Conservation (phyloP, 2,329 filamentous ascomycete genomes). For the Fusarium nematophilum region DNA sequence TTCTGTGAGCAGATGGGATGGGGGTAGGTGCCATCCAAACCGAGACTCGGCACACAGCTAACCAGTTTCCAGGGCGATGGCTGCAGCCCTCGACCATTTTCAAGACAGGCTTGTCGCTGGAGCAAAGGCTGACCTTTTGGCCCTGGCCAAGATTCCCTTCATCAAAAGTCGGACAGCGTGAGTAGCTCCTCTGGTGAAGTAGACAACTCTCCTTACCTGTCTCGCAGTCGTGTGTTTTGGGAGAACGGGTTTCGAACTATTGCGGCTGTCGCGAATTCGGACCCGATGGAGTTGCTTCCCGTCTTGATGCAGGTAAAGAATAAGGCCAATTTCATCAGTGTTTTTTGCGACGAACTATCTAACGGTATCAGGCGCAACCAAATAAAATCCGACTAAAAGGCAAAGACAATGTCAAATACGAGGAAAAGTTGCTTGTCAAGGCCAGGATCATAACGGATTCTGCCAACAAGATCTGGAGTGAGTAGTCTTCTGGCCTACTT, state of each 20-base stretch:
- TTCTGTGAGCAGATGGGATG: constrained; percentile 83
- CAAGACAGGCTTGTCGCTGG: constrained; percentile 79
- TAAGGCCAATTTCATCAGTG: neutral
- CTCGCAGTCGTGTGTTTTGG: constrained; percentile 69
- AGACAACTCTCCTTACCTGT: constrained; percentile 10
- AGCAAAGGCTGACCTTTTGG: constrained; percentile 76
- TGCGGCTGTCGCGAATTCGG: constrained; percentile 75
- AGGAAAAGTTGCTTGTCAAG: constrained; percentile 73
- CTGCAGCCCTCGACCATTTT: constrained; percentile 79
- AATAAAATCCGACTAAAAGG: constrained; percentile 69
- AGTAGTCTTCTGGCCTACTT: constrained; percentile 42
- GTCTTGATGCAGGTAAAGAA: constrained; percentile 74
- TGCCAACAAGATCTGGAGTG: constrained; percentile 77
- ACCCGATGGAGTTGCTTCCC: constrained; percentile 74
- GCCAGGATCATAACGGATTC: constrained; percentile 75
- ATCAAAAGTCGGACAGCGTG: constrained; percentile 81
- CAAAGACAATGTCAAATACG: constrained; percentile 67
- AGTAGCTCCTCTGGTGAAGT: constrained; percentile 32
- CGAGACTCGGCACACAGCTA: constrained; percentile 9
- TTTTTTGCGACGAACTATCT: neutral
- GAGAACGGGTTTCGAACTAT: constrained; percentile 80
- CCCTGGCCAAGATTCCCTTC: constrained; percentile 77
- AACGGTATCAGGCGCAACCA: constrained; percentile 67
- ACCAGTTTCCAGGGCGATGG: constrained; percentile 65
- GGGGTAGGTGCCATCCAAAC: constrained; percentile 58